Evolutionary conservation across 768 basidiomycete species (phyloP).

Genomic region (Leccinum rimulosum): DNA sequence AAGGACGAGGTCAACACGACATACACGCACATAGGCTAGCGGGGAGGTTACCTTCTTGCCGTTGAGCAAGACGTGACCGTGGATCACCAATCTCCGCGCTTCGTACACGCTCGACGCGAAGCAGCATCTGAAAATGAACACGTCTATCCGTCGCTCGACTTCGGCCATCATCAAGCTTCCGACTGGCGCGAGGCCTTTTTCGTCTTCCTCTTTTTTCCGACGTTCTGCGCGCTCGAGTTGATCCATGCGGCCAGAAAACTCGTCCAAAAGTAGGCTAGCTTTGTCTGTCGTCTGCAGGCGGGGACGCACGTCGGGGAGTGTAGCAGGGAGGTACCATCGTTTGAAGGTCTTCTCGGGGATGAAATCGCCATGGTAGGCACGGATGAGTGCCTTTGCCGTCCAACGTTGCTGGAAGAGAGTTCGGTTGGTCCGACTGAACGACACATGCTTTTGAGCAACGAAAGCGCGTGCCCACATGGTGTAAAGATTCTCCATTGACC

Average conservation of each 20-base stretch:
- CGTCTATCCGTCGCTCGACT: conserved; percentile 92
- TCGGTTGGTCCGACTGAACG: conserved; percentile 53
- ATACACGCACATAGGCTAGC: conserved; percentile 29
- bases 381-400: conserved; percentile 79
- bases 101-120: conserved; percentile 88
- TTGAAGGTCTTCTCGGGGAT: conserved; percentile 93
- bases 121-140: conserved; percentile 86
- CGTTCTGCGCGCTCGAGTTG: conserved; percentile 41
- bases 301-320: conserved; percentile 82
- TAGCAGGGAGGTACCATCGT: conserved; percentile 88
- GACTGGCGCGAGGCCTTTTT: conserved; percentile 78
- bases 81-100: conserved; percentile 81
- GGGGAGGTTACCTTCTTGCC: conserved; percentile 70
- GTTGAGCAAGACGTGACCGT: conserved; percentile 85
- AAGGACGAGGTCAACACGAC: conserved; percentile 1
- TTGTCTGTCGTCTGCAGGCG: conserved; percentile 36
- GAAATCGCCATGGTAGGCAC: conserved; percentile 94
- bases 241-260: conserved; percentile 56
- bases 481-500: conserved; percentile 85
- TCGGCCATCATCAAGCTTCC: conserved; percentile 94
- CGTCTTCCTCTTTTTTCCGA: conserved; percentile 50
- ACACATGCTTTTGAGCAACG: conserved; percentile 41
- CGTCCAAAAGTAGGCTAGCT: conserved; percentile 45
- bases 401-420: conserved; percentile 92
- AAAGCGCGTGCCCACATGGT: conserved; percentile 81